phyloP scores from a whole-genome alignment of 2,329 filamentous ascomycete genomes.

The Xylaria sp. region DNA sequence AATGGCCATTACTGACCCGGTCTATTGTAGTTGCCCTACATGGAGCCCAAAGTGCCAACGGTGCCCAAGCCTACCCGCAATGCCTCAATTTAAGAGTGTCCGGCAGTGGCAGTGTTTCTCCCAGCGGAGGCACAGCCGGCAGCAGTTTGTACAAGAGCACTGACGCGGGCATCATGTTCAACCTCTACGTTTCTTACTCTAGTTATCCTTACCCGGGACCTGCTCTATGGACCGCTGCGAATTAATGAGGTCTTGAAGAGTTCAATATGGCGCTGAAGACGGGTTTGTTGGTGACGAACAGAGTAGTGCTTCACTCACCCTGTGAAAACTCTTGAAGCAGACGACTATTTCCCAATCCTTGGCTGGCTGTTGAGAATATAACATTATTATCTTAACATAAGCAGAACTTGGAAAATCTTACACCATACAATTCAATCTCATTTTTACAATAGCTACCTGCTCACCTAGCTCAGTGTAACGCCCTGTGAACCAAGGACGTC shows the following conservation, averaged over 20 bases:
- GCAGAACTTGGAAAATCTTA: not conserved
- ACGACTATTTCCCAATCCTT: not conserved
- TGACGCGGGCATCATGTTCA: slow-evolving; percentile 47
- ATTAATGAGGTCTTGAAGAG: slow-evolving; percentile 22
- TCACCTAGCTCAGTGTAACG: not conserved
- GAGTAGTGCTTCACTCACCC: no score
- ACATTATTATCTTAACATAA: not conserved
- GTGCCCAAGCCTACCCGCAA: slow-evolving; percentile 57
- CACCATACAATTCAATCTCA: not conserved
- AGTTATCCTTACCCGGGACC: slow-evolving; percentile 46
- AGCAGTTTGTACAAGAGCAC: slow-evolving; percentile 47
- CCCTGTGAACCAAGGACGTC: no score
- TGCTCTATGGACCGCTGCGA: slow-evolving; percentile 43
- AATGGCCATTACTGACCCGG: not conserved
- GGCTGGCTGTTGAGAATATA: not conserved
- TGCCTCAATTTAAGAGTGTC: slow-evolving; percentile 58
- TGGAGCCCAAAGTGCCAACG: slow-evolving; percentile 49
- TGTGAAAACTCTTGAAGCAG: not conserved
- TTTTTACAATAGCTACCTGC: no score
- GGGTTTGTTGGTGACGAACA: not conserved
- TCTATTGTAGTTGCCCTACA: slow-evolving; percentile 7
- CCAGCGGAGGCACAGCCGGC: slow-evolving; percentile 48
- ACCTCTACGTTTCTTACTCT: slow-evolving; percentile 40
- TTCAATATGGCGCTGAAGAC: not conserved
- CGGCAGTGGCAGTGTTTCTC: slow-evolving; percentile 47